Evolutionary conservation across 78 protist species (phyloP).

Genomic region (Cavenderia fasciculata): DNA sequence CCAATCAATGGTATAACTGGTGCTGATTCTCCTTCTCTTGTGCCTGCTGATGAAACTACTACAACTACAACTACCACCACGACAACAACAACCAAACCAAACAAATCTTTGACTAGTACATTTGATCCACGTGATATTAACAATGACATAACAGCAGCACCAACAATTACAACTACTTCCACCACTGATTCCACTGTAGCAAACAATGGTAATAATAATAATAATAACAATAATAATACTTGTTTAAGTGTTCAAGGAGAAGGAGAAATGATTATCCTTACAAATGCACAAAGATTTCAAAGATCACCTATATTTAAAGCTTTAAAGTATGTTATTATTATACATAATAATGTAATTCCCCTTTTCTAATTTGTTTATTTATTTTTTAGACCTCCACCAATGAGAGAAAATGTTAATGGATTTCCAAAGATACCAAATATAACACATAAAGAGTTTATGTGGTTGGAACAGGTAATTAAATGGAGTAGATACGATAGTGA

Average conservation of each 20-base stretch:
- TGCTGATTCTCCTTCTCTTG: too few species aligned
- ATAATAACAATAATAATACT: too few species aligned
- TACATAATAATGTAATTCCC: neutral
- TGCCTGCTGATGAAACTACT: too few species aligned
- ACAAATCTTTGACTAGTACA: neutral
- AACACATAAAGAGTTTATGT: conserved; percentile 16
- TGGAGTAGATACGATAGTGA: conserved; percentile 1
- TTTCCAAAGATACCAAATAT: conserved; percentile 24
- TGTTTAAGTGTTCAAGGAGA: too few species aligned
- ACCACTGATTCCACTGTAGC: neutral
- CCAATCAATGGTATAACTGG: too few species aligned
- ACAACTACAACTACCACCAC: neutral
- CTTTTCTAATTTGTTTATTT: neutral
- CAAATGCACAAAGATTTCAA: neutral
- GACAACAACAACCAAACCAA: neutral
- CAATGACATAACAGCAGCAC: neutral
- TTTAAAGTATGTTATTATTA: neutral
- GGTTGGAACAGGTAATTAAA: conserved; percentile 30
- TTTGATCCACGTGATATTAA: too few species aligned
- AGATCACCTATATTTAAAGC: neutral
- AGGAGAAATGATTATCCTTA: too few species aligned
- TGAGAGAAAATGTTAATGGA: conserved; percentile 36
- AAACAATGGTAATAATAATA: too few species aligned
- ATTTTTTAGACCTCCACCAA: conserved; percentile 29
- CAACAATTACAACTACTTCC: neutral